Base-by-base conservation (phyloP, 306 rosid genomes). In the Datisca glomerata region DNA sequence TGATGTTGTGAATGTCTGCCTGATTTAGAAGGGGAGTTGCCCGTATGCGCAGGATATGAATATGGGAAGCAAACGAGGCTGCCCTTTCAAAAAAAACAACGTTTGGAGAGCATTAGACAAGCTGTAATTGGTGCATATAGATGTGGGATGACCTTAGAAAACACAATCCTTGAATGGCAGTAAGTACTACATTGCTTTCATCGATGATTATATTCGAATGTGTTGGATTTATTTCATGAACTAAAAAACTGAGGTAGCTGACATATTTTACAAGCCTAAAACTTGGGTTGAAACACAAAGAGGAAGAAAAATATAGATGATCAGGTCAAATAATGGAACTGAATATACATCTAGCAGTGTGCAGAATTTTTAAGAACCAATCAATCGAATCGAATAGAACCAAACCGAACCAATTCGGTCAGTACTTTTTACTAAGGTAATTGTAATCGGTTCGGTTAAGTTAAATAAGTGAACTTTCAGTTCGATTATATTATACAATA, bases 91-190 rank as follows among this genome's bases (percentile, higher is more conserved):
- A 44, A n/a, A n/a, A 13, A 12, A 21, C 7, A 21, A 10, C 12
- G 6, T 12, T 12, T 47, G 24, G 24, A 47, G 40, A 47, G 14
- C 24, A 47, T 8, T 9, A 47, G 8, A 16, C 39, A 18, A 47
- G 18, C 32, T 43, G 3, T 9, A 21, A 21, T 10, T 21, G 1
- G 49, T 41, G 19, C 46, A 41, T n/a, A 41, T 24, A 6, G 25
- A 45, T 45, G 51, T 45, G 23, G 51, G 36, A 47, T 15, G 40
- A 47, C 40, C 40, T 28, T 15, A 28, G 12, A 47, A 16, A 47
- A 47, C 27, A 1, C 13, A 24, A 27, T 47, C 40, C 18, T 47
- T 47, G 17, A 47, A 47, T 27, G 24, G 22, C 29, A 47, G 13
- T 41, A 41, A 41, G n/a, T 41, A 41, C 24, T 41, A 28, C 11